Conservation (phyloP, 345 rosid genomes). For the Eucalyptus sideroxylon region DNA sequence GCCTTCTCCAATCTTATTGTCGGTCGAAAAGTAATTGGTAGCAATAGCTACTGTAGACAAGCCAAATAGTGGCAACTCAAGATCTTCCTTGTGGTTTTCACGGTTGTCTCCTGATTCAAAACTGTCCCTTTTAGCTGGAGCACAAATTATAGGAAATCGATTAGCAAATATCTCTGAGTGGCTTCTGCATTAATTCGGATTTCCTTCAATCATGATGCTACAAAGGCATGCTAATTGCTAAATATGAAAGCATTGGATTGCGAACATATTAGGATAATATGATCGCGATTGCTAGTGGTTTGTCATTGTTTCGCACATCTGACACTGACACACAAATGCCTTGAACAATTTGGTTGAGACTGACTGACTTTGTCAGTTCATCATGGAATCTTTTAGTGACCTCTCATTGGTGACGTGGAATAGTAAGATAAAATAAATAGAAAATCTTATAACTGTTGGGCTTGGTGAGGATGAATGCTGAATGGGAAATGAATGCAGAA, state of each 20-base stretch:
- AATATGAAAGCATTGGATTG: background rate
- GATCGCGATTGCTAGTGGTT: background rate
- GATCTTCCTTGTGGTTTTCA: background rate
- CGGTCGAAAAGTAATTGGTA: background rate
- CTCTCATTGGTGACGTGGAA: background rate
- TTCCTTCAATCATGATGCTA: background rate
- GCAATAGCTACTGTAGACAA: background rate
- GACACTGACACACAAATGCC: background rate
- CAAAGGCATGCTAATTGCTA: background rate
- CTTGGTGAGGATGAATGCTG: too few species aligned
- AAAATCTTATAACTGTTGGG: too few species aligned
- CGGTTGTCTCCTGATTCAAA: background rate
- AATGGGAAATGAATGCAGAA: too few species aligned
- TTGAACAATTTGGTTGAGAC: background rate
- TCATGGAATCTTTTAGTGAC: background rate
- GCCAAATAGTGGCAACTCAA: background rate
- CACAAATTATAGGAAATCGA: background rate
- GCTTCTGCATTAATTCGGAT: background rate
- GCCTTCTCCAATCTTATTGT: background rate
- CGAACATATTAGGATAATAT: background rate
- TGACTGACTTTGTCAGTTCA: background rate
- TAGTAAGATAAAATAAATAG: background rate
- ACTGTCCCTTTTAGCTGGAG: background rate
- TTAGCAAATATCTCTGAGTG: background rate
- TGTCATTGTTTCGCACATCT: background rate